Conservation (phyloP, 306 rosid species). For the Medicago lupulina region DNA sequence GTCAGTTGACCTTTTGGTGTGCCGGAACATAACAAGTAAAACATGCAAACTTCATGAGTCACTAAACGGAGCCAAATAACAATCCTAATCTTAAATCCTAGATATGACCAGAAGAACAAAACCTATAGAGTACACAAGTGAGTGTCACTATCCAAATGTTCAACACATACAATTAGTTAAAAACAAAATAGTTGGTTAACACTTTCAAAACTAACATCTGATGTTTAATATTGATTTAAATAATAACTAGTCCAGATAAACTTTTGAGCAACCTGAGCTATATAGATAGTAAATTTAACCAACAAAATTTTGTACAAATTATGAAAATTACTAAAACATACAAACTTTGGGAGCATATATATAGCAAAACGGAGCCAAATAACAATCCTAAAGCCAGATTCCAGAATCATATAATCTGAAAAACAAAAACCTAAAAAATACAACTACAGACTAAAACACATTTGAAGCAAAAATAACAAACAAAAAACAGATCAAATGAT, state of each 20-base stretch:
- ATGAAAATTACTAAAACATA: conserved; percentile 2
- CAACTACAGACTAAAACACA: neutral
- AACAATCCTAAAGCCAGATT: conserved; percentile 24
- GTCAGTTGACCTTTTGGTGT: neutral
- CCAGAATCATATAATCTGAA: neutral
- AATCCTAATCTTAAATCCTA: conserved; percentile 1
- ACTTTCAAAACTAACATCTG: conserved; percentile 16
- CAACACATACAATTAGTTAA: neutral
- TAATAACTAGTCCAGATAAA: neutral
- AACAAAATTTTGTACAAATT: conserved; percentile 1
- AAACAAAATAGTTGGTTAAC: neutral
- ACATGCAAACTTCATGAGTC: neutral
- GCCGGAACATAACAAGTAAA: neutral
- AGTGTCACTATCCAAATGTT: conserved; percentile 2
- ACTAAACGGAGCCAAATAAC: neutral
- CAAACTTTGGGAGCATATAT: neutral
- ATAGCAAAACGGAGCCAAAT: conserved; percentile 11
- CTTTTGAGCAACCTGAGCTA: conserved; percentile 5
- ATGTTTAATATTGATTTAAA: neutral
- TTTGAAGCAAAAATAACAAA: neutral
- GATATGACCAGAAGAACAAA: too few relatives aligned
- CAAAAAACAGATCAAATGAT: neutral
- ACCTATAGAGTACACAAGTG: neutral
- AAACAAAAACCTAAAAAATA: neutral
- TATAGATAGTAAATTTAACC: neutral